A percentile compares a stretch with the other conserved stretches of the same genome.
Conservation (phyloP, 2,329 filamentous ascomycete species). For the Colletotrichum noveboracense region DNA sequence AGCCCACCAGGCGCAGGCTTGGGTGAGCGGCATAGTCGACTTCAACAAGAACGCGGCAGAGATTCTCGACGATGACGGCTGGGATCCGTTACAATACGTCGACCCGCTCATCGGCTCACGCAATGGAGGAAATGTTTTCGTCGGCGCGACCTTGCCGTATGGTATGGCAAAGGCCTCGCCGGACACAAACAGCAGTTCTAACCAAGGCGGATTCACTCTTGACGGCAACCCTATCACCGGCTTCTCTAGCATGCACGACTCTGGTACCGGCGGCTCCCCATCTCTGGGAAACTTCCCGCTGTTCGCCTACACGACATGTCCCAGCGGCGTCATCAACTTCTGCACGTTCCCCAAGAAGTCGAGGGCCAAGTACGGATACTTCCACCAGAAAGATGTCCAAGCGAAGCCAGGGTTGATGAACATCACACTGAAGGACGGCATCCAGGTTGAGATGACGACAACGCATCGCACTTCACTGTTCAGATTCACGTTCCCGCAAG, state of each 20-base stretch:
- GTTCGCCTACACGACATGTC: constrained; percentile 69
- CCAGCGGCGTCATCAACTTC: constrained; percentile 63
- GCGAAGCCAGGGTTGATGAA: constrained; percentile 71
- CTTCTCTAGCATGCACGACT: constrained; percentile 64
- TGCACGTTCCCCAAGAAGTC: constrained; percentile 63
- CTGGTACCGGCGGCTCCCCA: constrained; percentile 60
- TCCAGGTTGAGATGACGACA: constrained; percentile 71
- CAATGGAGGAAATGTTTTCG: constrained; percentile 48
- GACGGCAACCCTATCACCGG: constrained; percentile 55
- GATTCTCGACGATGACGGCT: constrained; percentile 25
- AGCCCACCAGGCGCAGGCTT: not conserved
- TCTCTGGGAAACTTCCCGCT: constrained; percentile 77
- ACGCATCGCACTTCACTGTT: constrained; percentile 71
- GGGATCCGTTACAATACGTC: constrained; percentile 33
- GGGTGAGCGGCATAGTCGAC: constrained; percentile 1
- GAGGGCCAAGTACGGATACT: constrained; percentile 44
- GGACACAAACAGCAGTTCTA: constrained; percentile 57
- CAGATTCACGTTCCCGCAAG: constrained; percentile 64
- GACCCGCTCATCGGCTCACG: constrained; percentile 47
- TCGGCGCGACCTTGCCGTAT: constrained; percentile 48
- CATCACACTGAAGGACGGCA: constrained; percentile 61
- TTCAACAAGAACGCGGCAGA: not conserved
- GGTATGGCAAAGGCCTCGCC: constrained; percentile 63
- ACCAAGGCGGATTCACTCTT: constrained; percentile 62
- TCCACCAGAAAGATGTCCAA: constrained; percentile 54